Conservation (phyloP, 2,329 filamentous ascomycete species). For the Alternaria novae-zelandiae region DNA sequence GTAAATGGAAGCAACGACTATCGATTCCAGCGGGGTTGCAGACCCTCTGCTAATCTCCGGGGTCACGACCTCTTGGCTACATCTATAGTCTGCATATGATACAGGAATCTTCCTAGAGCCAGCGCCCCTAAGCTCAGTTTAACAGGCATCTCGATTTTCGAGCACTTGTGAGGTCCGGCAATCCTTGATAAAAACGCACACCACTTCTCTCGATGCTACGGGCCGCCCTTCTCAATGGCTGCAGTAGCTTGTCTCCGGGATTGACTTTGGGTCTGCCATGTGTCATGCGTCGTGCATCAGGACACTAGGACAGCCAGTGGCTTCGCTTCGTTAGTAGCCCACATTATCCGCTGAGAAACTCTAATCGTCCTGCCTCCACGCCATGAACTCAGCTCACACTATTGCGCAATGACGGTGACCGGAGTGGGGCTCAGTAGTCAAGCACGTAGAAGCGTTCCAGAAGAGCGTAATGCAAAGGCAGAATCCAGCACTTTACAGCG, state of each 20-base stretch:
- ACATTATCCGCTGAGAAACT: constrained; percentile 23
- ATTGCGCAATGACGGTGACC: constrained; percentile 16
- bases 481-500: neutral
- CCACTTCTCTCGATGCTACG: constrained; percentile 8
- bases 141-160: constrained; percentile 10
- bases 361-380: constrained; percentile 9
- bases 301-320: constrained; percentile 15
- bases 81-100: constrained; percentile 9
- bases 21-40: constrained; percentile 11
- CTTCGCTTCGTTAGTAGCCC: constrained; percentile 21
- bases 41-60: constrained; percentile 19
- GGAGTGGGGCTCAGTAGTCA: constrained; percentile 6
- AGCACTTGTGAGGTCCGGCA: constrained; percentile 7
- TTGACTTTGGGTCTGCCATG: constrained; percentile 19
- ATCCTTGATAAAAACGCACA: constrained; percentile 8
- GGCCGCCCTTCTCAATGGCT: constrained; percentile 9
- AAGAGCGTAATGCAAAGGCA: constrained; percentile 10
- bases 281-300: constrained; percentile 31
- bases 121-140: constrained; percentile 6
- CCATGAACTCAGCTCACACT: constrained; percentile 9
- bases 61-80: constrained; percentile 4
- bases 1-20: constrained; percentile 21
- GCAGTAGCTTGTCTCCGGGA: constrained; percentile 10
- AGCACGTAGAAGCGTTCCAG: constrained; percentile 18
- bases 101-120: constrained; percentile 10